Base-by-base conservation (phyloP, 169 alveolate genomes). In the Neospora caninum region DNA sequence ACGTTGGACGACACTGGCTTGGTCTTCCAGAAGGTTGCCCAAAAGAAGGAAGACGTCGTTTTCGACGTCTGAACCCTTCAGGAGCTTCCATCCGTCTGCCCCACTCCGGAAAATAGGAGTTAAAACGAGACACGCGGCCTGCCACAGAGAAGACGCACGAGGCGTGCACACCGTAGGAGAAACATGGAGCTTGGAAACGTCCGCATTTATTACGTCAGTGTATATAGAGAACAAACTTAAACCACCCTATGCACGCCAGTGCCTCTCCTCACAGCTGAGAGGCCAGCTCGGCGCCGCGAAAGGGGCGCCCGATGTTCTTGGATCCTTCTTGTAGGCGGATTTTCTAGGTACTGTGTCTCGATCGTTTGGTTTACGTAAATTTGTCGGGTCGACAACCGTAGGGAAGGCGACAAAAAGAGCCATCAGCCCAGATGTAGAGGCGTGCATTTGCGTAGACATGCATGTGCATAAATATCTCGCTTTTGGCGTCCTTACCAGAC, bases 81-180 rank as follows among this genome's bases (percentile, higher is more conserved):
- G 80, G 70, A 49, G 38, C 7, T 49, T 29, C 92, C 70, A 53
- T 20, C 80, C 92, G 80, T 54, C 80, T 29, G 73, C 25, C 16
- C 45, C 92, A 13, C 27, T 70, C 2, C 92, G 92, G 43, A 86
- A 27, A 31, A 86, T 2, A 45, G 80, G 43, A 53, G 92, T 42
- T 27, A 53, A 25, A 13, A 86, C 80, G 38, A 86, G 42, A 38
- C 92, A 86, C 43, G 92, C 92, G 39, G 80, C 80, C 92, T 86
- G 92, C 27, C 43, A 31, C 16, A 16, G 25, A 25, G 36, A 25
- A n/a, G 4, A 34, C 88, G 49, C 88, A 80, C 10, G 45, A 80
- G 88, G n/a, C 7, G n/a, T 36, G 42, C 49, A 80, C 43, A 34
- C 4, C 88, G 36, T 31, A 18, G 1, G 49, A 6, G n/a, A 2